Evolutionary conservation across 192 early-diverging fungal species (phyloP).

Genomic region (Backusella tarrabulga): DNA sequence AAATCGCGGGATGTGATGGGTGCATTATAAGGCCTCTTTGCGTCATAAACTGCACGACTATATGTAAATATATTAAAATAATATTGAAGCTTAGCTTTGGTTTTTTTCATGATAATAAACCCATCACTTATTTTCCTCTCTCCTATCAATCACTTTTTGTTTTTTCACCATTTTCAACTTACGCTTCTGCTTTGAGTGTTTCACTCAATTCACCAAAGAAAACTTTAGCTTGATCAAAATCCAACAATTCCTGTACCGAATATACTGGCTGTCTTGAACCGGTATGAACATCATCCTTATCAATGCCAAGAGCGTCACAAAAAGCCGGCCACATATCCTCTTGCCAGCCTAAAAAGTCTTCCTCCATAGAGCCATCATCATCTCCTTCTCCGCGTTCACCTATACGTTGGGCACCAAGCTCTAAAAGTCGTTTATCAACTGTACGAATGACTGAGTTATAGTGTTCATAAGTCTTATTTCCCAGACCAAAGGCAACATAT

Average conservation of each 20-base stretch:
- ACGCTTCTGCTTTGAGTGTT: not conserved
- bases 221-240: slow-evolving; percentile 1
- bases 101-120: not conserved
- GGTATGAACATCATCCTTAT: slow-evolving; percentile 91
- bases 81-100: not conserved
- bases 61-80: not conserved
- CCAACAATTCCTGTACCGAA: slow-evolving; percentile 80
- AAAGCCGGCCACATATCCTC: slow-evolving; percentile 73
- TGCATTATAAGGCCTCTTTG: slow-evolving; percentile 83
- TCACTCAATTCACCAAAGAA: not conserved
- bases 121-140: not conserved
- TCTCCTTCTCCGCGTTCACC: slow-evolving; percentile 90
- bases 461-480: slow-evolving; percentile 85
- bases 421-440: slow-evolving; percentile 62
- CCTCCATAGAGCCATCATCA: slow-evolving; percentile 92
- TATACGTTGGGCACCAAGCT: slow-evolving; percentile 73
- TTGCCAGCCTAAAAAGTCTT: slow-evolving; percentile 95
- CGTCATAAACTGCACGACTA: slow-evolving; percentile 65
- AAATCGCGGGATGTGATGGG: slow-evolving; percentile 64
- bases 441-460: slow-evolving; percentile 82
- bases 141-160: not conserved
- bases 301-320: slow-evolving; percentile 80
- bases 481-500: slow-evolving; percentile 82
- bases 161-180: not conserved
- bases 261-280: slow-evolving; percentile 94